Conservation (phyloP, 2,329 filamentous ascomycete genomes). For the Elsinoe perseae region DNA sequence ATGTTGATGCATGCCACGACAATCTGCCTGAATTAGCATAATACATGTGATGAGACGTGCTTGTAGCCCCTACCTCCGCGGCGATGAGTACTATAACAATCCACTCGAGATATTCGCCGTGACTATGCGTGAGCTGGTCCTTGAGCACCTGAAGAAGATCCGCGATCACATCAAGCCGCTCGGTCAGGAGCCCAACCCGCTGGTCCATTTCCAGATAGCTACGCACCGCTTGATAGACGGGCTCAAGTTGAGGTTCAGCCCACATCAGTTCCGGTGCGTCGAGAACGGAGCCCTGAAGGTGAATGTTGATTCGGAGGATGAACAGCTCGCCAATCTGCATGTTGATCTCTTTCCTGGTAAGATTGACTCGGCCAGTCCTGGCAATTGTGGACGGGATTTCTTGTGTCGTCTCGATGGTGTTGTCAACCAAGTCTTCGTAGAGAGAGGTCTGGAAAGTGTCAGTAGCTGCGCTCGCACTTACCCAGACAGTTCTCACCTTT, state of each 20-base stretch:
- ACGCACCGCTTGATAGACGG: slow-evolving; percentile 89
- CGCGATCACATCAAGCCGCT: slow-evolving; percentile 84
- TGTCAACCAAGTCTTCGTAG: slow-evolving; percentile 90
- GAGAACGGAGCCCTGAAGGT: slow-evolving; percentile 90
- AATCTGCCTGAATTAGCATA: slow-evolving; percentile 1
- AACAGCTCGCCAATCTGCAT: slow-evolving; percentile 99
- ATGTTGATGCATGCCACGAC: slow-evolving; percentile 73
- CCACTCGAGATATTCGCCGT: slow-evolving; percentile 50
- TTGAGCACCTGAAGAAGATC: slow-evolving; percentile 89
- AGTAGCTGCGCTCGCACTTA: background rate
- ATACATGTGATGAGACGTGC: background rate
- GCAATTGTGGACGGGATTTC: slow-evolving; percentile 91
- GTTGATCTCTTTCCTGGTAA: slow-evolving; percentile 86
- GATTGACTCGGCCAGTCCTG: slow-evolving; percentile 79
- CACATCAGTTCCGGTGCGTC: slow-evolving; percentile 97
- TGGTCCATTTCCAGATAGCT: slow-evolving; percentile 99
- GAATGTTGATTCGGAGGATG: slow-evolving; percentile 94
- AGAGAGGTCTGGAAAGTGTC: slow-evolving; percentile 62
- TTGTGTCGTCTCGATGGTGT: slow-evolving; percentile 87
- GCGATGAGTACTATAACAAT: slow-evolving; percentile 89
- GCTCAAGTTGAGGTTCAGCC: slow-evolving; percentile 94
- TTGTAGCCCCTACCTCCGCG: slow-evolving; percentile 70
- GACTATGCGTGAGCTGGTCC: slow-evolving; percentile 88
- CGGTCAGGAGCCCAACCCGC: slow-evolving; percentile 78
- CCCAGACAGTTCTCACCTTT: slow-evolving; percentile 50